phyloP scores from a whole-genome alignment of 192 early-diverging fungal genomes.

The Bifiguratus adelaidae region DNA sequence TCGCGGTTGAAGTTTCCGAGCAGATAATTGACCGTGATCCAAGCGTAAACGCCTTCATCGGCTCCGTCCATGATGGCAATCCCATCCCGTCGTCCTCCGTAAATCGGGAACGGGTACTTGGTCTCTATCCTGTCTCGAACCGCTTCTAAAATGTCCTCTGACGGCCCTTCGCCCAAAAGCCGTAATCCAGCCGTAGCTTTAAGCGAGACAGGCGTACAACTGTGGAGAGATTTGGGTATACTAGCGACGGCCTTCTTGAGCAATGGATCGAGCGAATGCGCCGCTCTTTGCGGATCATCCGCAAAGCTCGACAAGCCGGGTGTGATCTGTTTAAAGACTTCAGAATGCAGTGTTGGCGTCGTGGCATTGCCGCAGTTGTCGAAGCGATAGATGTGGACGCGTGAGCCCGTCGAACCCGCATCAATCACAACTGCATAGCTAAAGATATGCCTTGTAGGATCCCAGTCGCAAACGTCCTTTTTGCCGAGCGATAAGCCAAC shows the following conservation, averaged over 20 bases:
- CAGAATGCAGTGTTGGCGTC: slow-evolving; percentile 52
- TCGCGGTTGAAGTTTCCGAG: slow-evolving; percentile 52
- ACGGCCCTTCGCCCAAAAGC: slow-evolving; percentile 51
- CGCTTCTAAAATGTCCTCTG: slow-evolving; percentile 55
- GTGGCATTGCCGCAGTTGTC: slow-evolving; percentile 54
- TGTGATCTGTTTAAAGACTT: slow-evolving; percentile 59
- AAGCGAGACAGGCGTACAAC: slow-evolving; percentile 71
- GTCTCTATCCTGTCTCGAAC: slow-evolving; percentile 42
- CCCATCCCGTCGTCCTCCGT: slow-evolving; percentile 35
- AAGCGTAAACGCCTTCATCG: slow-evolving; percentile 85
- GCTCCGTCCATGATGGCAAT: slow-evolving; percentile 83
- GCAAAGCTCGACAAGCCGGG: slow-evolving; percentile 70
- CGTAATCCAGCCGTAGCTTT: slow-evolving; percentile 85
- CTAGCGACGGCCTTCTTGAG: slow-evolving; percentile 46
- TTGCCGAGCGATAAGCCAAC: too few relatives aligned
- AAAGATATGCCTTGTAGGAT: too few relatives aligned
- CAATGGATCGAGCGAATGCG: slow-evolving; percentile 57
- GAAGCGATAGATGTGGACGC: slow-evolving; percentile 85
- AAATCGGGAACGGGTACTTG: slow-evolving; percentile 60
- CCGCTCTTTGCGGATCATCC: slow-evolving; percentile 53
- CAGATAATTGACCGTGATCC: slow-evolving; percentile 85
- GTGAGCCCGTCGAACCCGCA: slow-evolving; percentile 81
- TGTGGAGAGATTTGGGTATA: slow-evolving; percentile 47
- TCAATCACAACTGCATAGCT: slow-evolving; percentile 80
- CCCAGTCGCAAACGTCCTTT: too few relatives aligned